Evolutionary conservation across 2,329 filamentous ascomycete genomes (phyloP).

Genomic region (Aspergillus fijiensis): DNA sequence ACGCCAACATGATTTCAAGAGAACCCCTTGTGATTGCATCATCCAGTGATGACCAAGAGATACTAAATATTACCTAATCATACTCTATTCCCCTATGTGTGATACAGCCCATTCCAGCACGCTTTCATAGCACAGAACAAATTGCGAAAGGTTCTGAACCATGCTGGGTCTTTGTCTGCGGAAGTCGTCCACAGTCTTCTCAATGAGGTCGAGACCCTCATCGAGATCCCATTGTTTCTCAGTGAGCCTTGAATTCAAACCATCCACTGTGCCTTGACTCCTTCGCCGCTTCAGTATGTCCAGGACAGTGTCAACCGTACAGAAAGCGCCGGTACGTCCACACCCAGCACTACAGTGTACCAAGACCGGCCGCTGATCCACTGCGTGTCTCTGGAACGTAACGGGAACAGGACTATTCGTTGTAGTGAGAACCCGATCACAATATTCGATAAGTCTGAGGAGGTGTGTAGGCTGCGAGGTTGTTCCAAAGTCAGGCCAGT

Average conservation of each 20-base stretch:
- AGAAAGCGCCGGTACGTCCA: constrained; percentile 93
- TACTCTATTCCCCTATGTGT: constrained; percentile 20
- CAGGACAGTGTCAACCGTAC: constrained; percentile 91
- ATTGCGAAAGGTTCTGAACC: constrained; percentile 93
- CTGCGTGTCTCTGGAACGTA: constrained; percentile 57
- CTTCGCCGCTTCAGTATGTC: constrained; percentile 93
- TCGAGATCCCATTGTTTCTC: constrained; percentile 65
- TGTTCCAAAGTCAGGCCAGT: constrained; percentile 97
- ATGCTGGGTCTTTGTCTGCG: constrained; percentile 85
- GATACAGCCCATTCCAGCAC: constrained; percentile 77
- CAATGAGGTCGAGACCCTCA: constrained; percentile 74
- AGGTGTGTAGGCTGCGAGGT: constrained; percentile 86
- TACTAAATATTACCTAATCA: background rate
- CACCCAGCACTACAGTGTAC: constrained; percentile 97
- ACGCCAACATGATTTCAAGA: background rate
- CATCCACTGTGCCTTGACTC: constrained; percentile 16
- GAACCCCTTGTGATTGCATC: background rate
- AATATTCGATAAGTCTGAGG: constrained; percentile 83
- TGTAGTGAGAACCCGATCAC: constrained; percentile 63
- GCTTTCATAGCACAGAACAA: constrained; percentile 94
- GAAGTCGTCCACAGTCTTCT: constrained; percentile 88
- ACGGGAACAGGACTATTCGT: constrained; percentile 26
- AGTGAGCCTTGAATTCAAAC: constrained; percentile 3
- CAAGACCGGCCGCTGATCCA: constrained; percentile 66
- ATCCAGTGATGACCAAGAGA: background rate